Evolutionary conservation across 768 basidiomycete species (phyloP), one percentile per base, ranked within the genome.

Genomic region (Suillus paluster): DNA sequence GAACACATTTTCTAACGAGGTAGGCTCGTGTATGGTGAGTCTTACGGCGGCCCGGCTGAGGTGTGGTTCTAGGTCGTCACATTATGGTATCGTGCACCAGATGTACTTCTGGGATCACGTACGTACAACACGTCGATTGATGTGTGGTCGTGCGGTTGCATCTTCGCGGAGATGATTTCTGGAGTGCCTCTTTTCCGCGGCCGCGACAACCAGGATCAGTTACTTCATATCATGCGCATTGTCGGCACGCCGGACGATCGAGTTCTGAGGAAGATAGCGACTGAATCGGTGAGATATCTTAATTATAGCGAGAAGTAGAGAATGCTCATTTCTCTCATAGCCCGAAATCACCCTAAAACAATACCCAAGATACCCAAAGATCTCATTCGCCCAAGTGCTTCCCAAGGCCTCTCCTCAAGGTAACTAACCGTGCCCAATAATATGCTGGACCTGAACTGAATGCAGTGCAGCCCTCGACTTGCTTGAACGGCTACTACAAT

Each of bases 111-210:
- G 65, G 97, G 97, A 57, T 97, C 95, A 23, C 84, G 97, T 62
- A 99, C 97, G 21, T 99, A 99, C 74, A 96, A 91, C 79, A 99
- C 97, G 3, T 95, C 93, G 34, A 99, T 99, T 68, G 97, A 99
- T 74, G 92, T 99, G 55, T 99, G 97, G 97, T 95, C 94, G 15
- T 97, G 95, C 61, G 97, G 97, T 11, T 99, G 97, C 74, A 99
- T 99, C 72, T 97, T 99, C 73, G 97, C 97, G 21, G 97, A 99
- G 78, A 99, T 99, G 97, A 99, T 99, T 63, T 90, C 93, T 21
- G 97, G 97, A 2, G 91, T 95, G 6, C 97, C 97, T 30, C 84
- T 99, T 33, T 99, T 99, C 83, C 84, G 97, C 66, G 97, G 97
- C 23, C 82, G 97, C 64, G 97, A 99, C 74, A 98, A 98, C 70